A percentile compares a stretch with the other conserved stretches of the same genome.
These are phyloP conservation scores for Tirmania nivea DNA, from an alignment of 495 filamentous ascomycete genomes.

Conservation along the genomic window DNA sequence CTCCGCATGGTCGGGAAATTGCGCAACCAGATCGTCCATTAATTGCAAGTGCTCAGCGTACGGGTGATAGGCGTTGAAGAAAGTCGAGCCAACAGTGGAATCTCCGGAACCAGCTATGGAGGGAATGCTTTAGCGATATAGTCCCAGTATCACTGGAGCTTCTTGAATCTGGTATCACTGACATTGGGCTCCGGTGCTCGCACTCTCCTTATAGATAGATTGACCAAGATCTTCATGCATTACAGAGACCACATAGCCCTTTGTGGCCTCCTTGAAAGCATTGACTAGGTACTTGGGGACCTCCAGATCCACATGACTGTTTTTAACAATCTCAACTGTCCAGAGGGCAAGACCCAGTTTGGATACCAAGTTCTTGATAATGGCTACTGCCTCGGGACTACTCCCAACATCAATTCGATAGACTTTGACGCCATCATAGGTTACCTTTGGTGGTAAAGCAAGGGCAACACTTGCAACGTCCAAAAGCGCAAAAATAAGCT, in stretches of 20 bases:
- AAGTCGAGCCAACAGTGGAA: slow-evolving; percentile 21
- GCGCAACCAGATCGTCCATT: slow-evolving; percentile 28
- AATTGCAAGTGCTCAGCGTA: slow-evolving; percentile 34
- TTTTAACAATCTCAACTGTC: slow-evolving; percentile 4
- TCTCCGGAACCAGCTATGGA: slow-evolving; percentile 5
- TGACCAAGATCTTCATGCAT: slow-evolving; percentile 28
- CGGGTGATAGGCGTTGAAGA: slow-evolving; percentile 37
- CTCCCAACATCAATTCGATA: slow-evolving; percentile 23
- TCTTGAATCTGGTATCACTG: neutral
- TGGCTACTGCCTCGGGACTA: slow-evolving; percentile 3
- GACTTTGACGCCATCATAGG: slow-evolving; percentile 21
- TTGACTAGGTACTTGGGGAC: slow-evolving; percentile 22
- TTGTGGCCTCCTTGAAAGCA: slow-evolving; percentile 19
- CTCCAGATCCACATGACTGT: slow-evolving; percentile 23
- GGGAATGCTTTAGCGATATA: slow-evolving; percentile 4
- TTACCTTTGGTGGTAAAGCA: neutral
- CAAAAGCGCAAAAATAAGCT: too few relatives aligned
- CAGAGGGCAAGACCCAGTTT: slow-evolving; percentile 6
- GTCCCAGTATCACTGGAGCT: slow-evolving; percentile 7
- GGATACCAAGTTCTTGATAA: slow-evolving; percentile 1
- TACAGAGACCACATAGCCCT: slow-evolving; percentile 18
- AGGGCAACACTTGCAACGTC: too few relatives aligned
- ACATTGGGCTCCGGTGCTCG: neutral
- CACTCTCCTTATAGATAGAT: slow-evolving; percentile 23
- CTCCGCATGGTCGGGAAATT: slow-evolving; percentile 30